Evolutionary conservation across 352 stramenopile genomes (phyloP).

Genomic region (Pythium dissimile): DNA sequence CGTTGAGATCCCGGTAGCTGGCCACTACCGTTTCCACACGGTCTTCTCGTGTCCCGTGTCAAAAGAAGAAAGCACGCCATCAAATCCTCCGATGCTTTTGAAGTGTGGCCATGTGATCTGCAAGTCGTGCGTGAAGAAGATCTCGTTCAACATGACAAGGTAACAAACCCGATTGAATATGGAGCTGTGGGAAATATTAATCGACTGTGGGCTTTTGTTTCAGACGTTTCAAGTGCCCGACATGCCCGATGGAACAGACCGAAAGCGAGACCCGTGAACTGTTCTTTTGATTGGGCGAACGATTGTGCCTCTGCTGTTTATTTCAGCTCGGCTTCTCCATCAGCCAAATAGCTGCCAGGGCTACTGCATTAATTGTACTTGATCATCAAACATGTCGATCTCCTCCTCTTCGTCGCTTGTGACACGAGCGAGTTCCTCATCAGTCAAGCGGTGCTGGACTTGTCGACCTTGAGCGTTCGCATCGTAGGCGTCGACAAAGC

Average conservation of each 20-base stretch:
- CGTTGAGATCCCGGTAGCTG: slow-evolving; percentile 76
- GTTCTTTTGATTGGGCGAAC: slow-evolving; percentile 45
- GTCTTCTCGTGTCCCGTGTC: slow-evolving; percentile 87
- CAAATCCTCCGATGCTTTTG: slow-evolving; percentile 81
- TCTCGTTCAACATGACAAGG: slow-evolving; percentile 80
- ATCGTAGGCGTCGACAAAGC: too few relatives aligned
- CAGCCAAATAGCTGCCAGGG: too few relatives aligned
- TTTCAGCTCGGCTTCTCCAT: neutral
- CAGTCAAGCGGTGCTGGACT: too few relatives aligned
- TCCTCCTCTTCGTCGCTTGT: neutral
- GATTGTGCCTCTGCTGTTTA: neutral
- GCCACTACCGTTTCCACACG: slow-evolving; percentile 83
- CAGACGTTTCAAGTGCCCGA: slow-evolving; percentile 87
- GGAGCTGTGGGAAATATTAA: neutral
- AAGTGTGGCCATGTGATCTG: slow-evolving; percentile 88
- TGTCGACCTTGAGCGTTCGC: too few relatives aligned
- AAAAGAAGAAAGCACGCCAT: slow-evolving; percentile 81
- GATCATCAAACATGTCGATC: slow-evolving; percentile 23
- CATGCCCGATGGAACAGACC: slow-evolving; percentile 79
- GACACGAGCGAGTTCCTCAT: too few relatives aligned
- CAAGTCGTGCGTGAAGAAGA: slow-evolving; percentile 72
- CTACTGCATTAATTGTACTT: slow-evolving; percentile 17
- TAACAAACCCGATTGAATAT: slow-evolving; percentile 13
- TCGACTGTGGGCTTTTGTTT: neutral
- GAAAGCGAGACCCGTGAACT: slow-evolving; percentile 70